phyloP scores from a whole-genome alignment of 2,329 filamentous ascomycete genomes.

The Trichoderma simmonsii region DNA sequence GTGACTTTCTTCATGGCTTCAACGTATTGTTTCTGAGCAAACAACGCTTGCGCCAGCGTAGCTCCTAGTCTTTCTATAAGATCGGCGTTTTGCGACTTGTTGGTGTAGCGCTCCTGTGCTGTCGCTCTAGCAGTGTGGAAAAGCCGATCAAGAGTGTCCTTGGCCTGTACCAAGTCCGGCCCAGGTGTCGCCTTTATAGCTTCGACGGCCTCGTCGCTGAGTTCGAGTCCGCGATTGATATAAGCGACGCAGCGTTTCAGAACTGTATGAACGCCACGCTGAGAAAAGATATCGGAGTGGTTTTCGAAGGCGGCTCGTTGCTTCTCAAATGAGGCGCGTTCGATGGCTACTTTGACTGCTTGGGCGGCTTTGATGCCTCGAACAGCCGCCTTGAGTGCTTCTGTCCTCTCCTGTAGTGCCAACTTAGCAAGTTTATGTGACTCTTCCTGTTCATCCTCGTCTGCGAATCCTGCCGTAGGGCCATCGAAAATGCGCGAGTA shows the following conservation, averaged over 20 bases:
- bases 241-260: constrained; percentile 10
- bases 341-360: constrained; percentile 16
- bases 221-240: constrained; percentile 9
- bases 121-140: neutral
- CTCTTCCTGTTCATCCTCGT: constrained; percentile 18
- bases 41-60: neutral
- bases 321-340: constrained; percentile 6
- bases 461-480: constrained; percentile 15
- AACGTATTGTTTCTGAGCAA: constrained; percentile 1
- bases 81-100: neutral
- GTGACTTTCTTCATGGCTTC: constrained; percentile 10
- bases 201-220: neutral
- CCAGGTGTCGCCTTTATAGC: neutral
- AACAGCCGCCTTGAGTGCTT: constrained; percentile 14
- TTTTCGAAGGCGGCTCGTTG: neutral
- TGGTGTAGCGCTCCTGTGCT: neutral
- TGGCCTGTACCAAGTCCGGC: neutral
- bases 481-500: constrained; percentile 16
- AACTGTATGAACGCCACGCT: neutral
- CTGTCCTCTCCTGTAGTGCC: constrained; percentile 12
- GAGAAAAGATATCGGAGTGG: constrained; percentile 10
- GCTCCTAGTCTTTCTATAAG: neutral
- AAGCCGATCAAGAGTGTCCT: neutral
- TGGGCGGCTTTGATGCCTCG: constrained; percentile 5
- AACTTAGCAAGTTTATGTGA: constrained; percentile 1